Conservation (phyloP, 2,329 filamentous ascomycete species). For the Madurella fahalii region DNA sequence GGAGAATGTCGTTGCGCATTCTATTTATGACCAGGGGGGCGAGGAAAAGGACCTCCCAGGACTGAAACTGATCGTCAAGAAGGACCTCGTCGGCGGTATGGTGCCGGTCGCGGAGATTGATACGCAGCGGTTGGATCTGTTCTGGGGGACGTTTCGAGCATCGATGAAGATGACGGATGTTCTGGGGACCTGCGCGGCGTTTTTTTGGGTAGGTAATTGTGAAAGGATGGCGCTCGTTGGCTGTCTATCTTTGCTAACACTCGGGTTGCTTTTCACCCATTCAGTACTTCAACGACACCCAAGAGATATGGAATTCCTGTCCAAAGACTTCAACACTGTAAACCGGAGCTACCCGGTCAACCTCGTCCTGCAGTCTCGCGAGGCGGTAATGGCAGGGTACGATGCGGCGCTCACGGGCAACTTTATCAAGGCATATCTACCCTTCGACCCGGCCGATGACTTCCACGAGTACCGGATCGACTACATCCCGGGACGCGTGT, state of each 20-base stretch:
- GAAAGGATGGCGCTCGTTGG: background rate
- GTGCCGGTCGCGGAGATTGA: constrained; percentile 63
- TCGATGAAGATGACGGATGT: constrained; percentile 60
- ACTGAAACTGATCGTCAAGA: constrained; percentile 54
- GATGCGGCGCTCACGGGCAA: constrained; percentile 57
- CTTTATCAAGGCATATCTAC: constrained; percentile 55
- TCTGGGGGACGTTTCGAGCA: constrained; percentile 67
- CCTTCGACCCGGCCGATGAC: constrained; percentile 60
- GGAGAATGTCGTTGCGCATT: constrained; percentile 50
- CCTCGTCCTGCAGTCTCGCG: constrained; percentile 67
- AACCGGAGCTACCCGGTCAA: constrained; percentile 59
- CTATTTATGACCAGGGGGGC: constrained; percentile 20
- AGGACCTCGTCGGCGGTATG: constrained; percentile 43
- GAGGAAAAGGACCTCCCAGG: constrained; percentile 45
- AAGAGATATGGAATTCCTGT: constrained; percentile 81
- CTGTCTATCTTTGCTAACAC: background rate
- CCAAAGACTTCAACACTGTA: constrained; percentile 53
- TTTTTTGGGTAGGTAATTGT: constrained; percentile 64
- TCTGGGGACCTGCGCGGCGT: constrained; percentile 68
- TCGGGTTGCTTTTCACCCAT: background rate
- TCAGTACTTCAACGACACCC: constrained; percentile 72
- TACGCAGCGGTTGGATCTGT: constrained; percentile 55
- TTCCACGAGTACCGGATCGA: constrained; percentile 82
- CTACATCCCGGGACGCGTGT: constrained; percentile 58
- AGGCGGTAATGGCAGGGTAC: constrained; percentile 55